Evolutionary conservation across 306 rosid genomes (phyloP).

Genomic region (Quercus ilex): DNA sequence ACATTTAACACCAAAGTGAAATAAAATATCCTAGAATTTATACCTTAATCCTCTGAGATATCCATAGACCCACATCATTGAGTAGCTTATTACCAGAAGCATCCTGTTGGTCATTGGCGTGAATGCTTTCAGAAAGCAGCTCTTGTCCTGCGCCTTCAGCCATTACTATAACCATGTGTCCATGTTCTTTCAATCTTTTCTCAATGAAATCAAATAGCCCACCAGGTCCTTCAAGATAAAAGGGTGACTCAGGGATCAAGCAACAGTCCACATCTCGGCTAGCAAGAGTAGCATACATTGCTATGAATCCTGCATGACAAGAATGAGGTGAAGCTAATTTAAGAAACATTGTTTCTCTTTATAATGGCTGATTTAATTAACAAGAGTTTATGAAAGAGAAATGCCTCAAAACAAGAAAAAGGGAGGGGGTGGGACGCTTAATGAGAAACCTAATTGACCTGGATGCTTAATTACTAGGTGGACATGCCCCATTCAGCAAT

Average conservation of each 20-base stretch:
- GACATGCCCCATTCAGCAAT: not conserved
- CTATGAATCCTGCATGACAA: slow-evolving; percentile 54
- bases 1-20: not conserved
- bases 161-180: slow-evolving; percentile 78
- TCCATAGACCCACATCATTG: slow-evolving; percentile 67
- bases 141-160: slow-evolving; percentile 83
- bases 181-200: slow-evolving; percentile 53
- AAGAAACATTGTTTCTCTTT: not conserved
- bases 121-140: slow-evolving; percentile 30
- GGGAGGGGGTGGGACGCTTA: not conserved
- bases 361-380: not conserved
- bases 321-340: not conserved
- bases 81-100: slow-evolving; percentile 51
- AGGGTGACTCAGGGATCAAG: slow-evolving; percentile 76
- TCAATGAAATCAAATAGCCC: slow-evolving; percentile 61
- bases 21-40: not conserved
- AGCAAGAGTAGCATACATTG: slow-evolving; percentile 74
- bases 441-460: not conserved
- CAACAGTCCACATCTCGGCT: slow-evolving; percentile 81
- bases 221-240: slow-evolving; percentile 64
- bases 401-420: not conserved
- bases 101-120: slow-evolving; percentile 28
- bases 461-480: not conserved
- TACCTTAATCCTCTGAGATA: slow-evolving; percentile 67
- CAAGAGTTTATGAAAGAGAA: not conserved